Evolutionary conservation across 1,284 basidiomycete species (phyloP).

Genomic region (Bondarzewia mesenterica): DNA sequence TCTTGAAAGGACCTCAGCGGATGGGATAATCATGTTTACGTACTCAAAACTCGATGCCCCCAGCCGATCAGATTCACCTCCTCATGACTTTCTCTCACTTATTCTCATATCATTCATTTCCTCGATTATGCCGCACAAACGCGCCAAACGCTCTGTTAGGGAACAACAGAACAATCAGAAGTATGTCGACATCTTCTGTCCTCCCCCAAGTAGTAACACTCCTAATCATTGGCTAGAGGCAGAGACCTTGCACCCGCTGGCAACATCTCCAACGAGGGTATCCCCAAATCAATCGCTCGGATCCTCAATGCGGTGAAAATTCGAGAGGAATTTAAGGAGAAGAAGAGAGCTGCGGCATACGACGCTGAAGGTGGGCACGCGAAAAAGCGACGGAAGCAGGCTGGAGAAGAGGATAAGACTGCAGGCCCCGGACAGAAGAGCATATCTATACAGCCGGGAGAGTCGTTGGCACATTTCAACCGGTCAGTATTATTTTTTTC

Average conservation of each 20-base stretch:
- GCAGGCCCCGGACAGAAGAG: slow-evolving; percentile 18
- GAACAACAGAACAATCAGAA: slow-evolving; percentile 30
- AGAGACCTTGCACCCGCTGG: slow-evolving; percentile 22
- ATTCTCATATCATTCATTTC: not conserved
- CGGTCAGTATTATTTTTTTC: slow-evolving; percentile 33
- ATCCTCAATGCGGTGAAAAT: slow-evolving; percentile 55
- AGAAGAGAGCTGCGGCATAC: slow-evolving; percentile 31
- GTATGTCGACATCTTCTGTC: slow-evolving; percentile 24
- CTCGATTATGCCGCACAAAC: slow-evolving; percentile 56
- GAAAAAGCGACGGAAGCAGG: slow-evolving; percentile 25
- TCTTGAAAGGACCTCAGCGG: not conserved
- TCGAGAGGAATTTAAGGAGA: slow-evolving; percentile 43
- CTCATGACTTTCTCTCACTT: not conserved
- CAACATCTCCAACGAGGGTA: slow-evolving; percentile 33
- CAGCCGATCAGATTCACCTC: not conserved
- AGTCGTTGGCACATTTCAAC: slow-evolving; percentile 68
- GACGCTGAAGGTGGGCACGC: slow-evolving; percentile 20
- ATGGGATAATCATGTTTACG: not conserved
- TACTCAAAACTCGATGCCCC: not conserved
- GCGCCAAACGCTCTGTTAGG: slow-evolving; percentile 42
- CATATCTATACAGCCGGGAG: slow-evolving; percentile 52
- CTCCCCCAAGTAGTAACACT: not conserved
- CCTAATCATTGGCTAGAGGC: slow-evolving; percentile 28
- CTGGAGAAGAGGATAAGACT: slow-evolving; percentile 16
- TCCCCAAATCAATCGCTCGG: slow-evolving; percentile 60